phyloP scores from a whole-genome alignment of 805 yeast genomes.

The Scheffersomyces lignosus region DNA sequence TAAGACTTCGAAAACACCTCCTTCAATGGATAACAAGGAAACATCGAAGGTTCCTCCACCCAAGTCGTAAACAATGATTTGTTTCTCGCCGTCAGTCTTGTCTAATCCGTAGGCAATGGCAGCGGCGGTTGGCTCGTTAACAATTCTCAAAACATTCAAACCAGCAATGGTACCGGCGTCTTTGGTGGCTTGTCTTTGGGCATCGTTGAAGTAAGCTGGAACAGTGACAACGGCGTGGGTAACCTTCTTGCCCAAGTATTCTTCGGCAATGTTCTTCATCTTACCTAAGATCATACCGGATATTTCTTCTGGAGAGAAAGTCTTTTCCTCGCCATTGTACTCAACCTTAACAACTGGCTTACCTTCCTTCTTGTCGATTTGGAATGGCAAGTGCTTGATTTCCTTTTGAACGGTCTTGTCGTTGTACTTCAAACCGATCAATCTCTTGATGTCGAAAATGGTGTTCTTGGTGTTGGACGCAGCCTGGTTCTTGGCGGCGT shows the following conservation, averaged over 20 bases:
- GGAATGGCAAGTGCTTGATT: slow-evolving; percentile 87
- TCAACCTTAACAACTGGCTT: slow-evolving; percentile 83
- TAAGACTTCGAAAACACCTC: slow-evolving; percentile 49
- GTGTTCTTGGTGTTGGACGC: slow-evolving; percentile 91
- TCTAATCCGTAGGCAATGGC: slow-evolving; percentile 35
- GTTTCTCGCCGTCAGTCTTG: slow-evolving; percentile 39
- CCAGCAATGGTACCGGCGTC: slow-evolving; percentile 94
- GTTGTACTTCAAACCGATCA: slow-evolving; percentile 87
- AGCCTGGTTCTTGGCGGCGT: slow-evolving; percentile 97
- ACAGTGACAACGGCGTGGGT: slow-evolving; percentile 91
- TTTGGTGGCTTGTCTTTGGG: slow-evolving; percentile 92
- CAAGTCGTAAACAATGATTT: slow-evolving; percentile 48
- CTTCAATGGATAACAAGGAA: slow-evolving; percentile 40
- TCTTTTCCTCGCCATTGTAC: slow-evolving; percentile 80
- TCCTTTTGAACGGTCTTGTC: slow-evolving; percentile 81
- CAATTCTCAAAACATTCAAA: slow-evolving; percentile 82
- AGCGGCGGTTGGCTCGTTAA: slow-evolving; percentile 69
- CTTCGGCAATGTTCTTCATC: slow-evolving; percentile 84
- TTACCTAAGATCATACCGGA: slow-evolving; percentile 89
- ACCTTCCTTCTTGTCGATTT: slow-evolving; percentile 67
- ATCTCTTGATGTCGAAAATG: slow-evolving; percentile 88
- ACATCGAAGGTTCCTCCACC: slow-evolving; percentile 49
- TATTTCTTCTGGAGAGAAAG: slow-evolving; percentile 91
- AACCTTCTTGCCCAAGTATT: slow-evolving; percentile 68
- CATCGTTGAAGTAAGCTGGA: slow-evolving; percentile 92